Percentiles rank a stretch among this genome's conserved stretches.
Conservation (phyloP, 2,329 filamentous ascomycete genomes). For the Diaporthe helianthi region DNA sequence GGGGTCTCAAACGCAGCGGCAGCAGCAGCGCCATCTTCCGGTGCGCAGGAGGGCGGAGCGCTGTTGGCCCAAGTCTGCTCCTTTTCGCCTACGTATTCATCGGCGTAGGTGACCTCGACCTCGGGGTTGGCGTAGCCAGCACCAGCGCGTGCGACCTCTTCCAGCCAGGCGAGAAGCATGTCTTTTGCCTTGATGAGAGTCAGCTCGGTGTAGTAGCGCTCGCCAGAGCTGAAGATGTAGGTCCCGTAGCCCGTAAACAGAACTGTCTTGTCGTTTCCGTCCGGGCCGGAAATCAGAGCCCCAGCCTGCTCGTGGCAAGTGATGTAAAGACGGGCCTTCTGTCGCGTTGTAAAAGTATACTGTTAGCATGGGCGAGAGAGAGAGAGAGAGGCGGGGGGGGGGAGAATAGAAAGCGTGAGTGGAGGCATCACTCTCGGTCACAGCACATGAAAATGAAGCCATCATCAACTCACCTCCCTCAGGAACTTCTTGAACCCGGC, state of each 20-base stretch:
- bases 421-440: neutral
- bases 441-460: neutral
- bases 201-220: slow-evolving; percentile 63
- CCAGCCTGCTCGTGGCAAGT: slow-evolving; percentile 59
- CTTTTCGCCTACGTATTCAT: slow-evolving; percentile 42
- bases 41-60: neutral
- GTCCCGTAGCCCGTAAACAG: slow-evolving; percentile 61
- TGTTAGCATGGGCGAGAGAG: slow-evolving; percentile 31
- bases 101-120: slow-evolving; percentile 41
- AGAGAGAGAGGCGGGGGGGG: too few species aligned
- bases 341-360: slow-evolving; percentile 23
- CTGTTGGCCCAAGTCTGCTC: slow-evolving; percentile 1
- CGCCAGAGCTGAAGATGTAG: slow-evolving; percentile 74
- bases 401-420: too few species aligned
- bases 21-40: neutral
- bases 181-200: slow-evolving; percentile 64
- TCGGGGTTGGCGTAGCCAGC: slow-evolving; percentile 50
- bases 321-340: slow-evolving; percentile 69
- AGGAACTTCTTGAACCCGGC: slow-evolving; percentile 58
- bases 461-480: slow-evolving; percentile 50
- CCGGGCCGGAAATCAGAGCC: slow-evolving; percentile 59
- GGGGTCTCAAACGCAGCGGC: neutral
- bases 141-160: slow-evolving; percentile 55
- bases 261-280: slow-evolving; percentile 52
- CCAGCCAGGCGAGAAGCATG: slow-evolving; percentile 67